These are phyloP conservation scores for Fraxinus dipetala DNA, from an alignment of 305 asterid species.

Conservation along the genomic window DNA sequence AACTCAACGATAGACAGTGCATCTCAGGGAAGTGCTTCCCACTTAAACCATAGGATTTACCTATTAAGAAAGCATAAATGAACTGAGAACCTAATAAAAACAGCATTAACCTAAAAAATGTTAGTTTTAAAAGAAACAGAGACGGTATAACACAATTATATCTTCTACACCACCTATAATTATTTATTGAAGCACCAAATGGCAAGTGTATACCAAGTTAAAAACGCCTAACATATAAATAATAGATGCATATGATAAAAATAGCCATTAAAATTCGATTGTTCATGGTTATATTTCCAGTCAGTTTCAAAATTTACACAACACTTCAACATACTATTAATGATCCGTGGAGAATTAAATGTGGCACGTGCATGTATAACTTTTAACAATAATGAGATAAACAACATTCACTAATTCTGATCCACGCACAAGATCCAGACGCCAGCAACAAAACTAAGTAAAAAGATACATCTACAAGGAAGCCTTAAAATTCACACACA, in stretches of 20 bases:
- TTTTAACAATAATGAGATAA: background rate
- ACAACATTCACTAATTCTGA: background rate
- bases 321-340: background rate
- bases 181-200: background rate
- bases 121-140: background rate
- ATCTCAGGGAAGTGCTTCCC: background rate
- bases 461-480: background rate
- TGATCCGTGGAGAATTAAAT: background rate
- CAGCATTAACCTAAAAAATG: background rate
- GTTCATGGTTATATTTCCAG: background rate
- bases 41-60: background rate
- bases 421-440: background rate
- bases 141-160: background rate
- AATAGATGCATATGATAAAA: background rate
- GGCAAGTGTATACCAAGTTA: background rate
- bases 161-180: background rate
- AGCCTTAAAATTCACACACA: background rate
- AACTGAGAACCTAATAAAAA: background rate
- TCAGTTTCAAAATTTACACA: background rate
- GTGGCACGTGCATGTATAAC: background rate
- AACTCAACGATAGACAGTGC: background rate
- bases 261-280: background rate
- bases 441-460: background rate
- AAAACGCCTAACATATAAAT: background rate
- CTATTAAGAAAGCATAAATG: background rate